Base-by-base conservation (phyloP, 1,284 basidiomycete species). In the Marasmius sp. region DNA sequence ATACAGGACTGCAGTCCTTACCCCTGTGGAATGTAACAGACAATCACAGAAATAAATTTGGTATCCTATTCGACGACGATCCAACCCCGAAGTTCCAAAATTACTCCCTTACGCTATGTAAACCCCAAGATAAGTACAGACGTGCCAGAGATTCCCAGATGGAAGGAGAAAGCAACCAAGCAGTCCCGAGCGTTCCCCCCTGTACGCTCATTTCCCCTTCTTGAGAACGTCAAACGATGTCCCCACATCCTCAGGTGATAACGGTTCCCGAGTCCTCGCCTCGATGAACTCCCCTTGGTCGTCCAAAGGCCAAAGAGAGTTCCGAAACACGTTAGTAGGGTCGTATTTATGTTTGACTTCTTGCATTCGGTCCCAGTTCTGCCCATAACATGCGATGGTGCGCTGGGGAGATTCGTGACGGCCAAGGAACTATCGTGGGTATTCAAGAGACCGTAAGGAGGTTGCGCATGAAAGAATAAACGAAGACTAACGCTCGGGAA, bases 241-340 rank as follows among this genome's bases (percentile, higher is more conserved):
- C 12, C 57, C 57, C 39, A 50, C 61, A 14, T 27, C 33, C 7
- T 45, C 5, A 8, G 75, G 79, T 0, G 84, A 81, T 12, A 81
- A 79, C 1, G 88, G 87, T 64, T 90, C 88, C 64, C 88, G 86
- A 5, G 72, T 74, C 36, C 79, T 69, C 6, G 82, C 75, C 45
- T 83, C 77, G 11, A 88, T 76, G 1, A 72, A 70, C 1, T 81
- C 72, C 1, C 86, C 85, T 11, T 78, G 70, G 39, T 78, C 77
- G 67, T 87, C 79, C 59, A 91, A 69, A 12, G 92, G 92, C 92
- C 92, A 94, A 68, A 93, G 84, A 7, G 82, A 83, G 70, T 93
- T 87, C 60, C 76, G 81, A 77, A 95, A 92, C 52, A 94, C 65
- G 61, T 88, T 86, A 41, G 75, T 72, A 0, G 92, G 92, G 70